These are phyloP conservation scores for Aspergillus tamarii DNA, from an alignment of 2,329 filamentous ascomycete species.

Conservation along the genomic window DNA sequence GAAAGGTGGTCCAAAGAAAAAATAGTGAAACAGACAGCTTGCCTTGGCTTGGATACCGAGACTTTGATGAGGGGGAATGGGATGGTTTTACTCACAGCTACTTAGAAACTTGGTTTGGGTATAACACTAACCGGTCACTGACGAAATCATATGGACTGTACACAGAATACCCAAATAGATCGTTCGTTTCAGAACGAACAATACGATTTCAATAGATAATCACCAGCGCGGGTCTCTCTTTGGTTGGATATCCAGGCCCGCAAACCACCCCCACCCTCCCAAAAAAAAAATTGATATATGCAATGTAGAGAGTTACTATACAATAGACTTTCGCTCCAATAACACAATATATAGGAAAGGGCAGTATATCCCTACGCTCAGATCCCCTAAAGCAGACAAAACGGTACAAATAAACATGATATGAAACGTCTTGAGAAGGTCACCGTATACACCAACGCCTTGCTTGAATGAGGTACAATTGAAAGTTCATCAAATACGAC, in stretches of 20 bases:
- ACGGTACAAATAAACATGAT: neutral
- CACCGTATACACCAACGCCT: constrained; percentile 33
- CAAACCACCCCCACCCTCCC: too few species aligned
- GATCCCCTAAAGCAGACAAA: neutral
- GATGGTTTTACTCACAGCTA: neutral
- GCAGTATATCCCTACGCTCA: neutral
- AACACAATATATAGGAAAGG: neutral
- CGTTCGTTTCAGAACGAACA: neutral
- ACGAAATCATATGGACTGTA: neutral
- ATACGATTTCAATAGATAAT: neutral
- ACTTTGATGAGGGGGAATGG: neutral
- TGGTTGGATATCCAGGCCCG: neutral
- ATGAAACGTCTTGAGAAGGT: constrained; percentile 10
- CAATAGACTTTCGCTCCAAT: neutral
- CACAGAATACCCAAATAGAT: neutral
- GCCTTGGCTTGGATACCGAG: neutral
- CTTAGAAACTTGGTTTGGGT: neutral
- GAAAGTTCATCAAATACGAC: neutral
- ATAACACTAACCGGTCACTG: neutral
- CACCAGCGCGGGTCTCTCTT: neutral
- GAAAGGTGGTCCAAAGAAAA: constrained; percentile 27
- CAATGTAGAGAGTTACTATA: neutral
- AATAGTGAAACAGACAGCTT: constrained; percentile 8
- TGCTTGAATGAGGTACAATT: constrained; percentile 9
- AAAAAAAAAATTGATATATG: neutral